Conservation (phyloP, 106 monocot species). For the Gastrodia elata region DNA sequence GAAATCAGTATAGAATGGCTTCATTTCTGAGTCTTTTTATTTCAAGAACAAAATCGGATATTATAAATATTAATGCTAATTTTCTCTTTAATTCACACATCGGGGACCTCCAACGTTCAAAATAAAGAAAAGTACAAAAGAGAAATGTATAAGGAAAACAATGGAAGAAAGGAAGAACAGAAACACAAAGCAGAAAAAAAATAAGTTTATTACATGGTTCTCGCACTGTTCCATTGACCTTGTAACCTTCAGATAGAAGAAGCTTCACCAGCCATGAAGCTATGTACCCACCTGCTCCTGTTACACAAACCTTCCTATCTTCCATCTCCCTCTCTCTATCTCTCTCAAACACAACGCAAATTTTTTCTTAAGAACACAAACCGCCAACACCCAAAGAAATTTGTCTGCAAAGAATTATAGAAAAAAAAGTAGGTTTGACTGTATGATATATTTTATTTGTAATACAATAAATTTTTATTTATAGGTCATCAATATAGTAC, state of each 20-base stretch:
- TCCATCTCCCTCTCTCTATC: constrained; percentile 5
- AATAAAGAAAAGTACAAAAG: background rate
- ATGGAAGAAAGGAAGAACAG: background rate
- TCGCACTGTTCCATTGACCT: constrained; percentile 16
- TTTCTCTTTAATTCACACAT: no score
- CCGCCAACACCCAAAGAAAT: no score
- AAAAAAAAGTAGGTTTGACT: no score
- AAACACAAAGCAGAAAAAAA: background rate
- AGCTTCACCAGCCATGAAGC: constrained; percentile 15
- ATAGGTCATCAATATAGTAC: no score
- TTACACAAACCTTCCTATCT: constrained; percentile 3
- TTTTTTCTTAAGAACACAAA: no score
- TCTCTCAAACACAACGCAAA: no score
- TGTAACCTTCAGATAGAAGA: constrained; percentile 9
- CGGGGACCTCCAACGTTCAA: no score
- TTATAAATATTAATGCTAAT: background rate
- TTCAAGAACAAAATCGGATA: background rate
- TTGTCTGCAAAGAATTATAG: no score
- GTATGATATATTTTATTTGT: no score
- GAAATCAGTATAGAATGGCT: background rate
- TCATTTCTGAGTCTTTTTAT: background rate
- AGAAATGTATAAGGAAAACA: background rate
- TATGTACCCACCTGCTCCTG: constrained; percentile 6
- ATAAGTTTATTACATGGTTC: constrained; percentile 3
- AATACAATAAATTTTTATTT: no score